These are phyloP conservation scores for Ilyonectria sp. DNA, from an alignment of 2,329 filamentous ascomycete species.

Conservation along the genomic window DNA sequence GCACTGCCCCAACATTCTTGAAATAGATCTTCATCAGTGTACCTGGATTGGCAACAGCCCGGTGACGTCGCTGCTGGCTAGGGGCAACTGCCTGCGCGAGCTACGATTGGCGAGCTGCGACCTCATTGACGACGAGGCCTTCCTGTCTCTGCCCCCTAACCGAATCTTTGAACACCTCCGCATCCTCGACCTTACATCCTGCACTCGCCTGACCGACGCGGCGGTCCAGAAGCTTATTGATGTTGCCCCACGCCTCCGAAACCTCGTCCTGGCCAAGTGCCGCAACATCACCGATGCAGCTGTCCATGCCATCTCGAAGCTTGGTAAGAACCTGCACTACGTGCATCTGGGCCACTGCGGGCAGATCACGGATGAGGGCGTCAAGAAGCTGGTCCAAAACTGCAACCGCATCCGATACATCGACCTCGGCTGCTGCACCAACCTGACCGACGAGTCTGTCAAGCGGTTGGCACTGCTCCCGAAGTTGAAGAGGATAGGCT, in stretches of 20 bases:
- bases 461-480: constrained; percentile 87
- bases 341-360: constrained; percentile 95
- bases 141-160: constrained; percentile 80
- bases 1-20: constrained; percentile 92
- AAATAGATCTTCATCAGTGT: constrained; percentile 95
- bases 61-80: constrained; percentile 83
- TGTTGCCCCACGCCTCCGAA: constrained; percentile 88
- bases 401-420: constrained; percentile 98
- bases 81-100: constrained; percentile 89
- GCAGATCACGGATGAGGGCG: constrained; percentile 90
- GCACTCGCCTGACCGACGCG: constrained; percentile 85
- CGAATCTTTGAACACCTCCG: constrained; percentile 87
- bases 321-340: constrained; percentile 97
- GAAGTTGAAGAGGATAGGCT: constrained; percentile 92
- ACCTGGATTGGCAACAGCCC: constrained; percentile 85
- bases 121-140: constrained; percentile 89
- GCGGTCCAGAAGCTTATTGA: constrained; percentile 91
- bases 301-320: constrained; percentile 86
- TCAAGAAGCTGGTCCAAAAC: constrained; percentile 84
- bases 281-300: constrained; percentile 91
- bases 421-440: constrained; percentile 93
- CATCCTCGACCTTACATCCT: constrained; percentile 94
- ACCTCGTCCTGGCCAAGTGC: constrained; percentile 95
- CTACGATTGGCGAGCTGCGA: constrained; percentile 89
- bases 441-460: constrained; percentile 90